Evolutionary conservation across 345 rosid species (phyloP).

Genomic region (Gossypium longicalyx): DNA sequence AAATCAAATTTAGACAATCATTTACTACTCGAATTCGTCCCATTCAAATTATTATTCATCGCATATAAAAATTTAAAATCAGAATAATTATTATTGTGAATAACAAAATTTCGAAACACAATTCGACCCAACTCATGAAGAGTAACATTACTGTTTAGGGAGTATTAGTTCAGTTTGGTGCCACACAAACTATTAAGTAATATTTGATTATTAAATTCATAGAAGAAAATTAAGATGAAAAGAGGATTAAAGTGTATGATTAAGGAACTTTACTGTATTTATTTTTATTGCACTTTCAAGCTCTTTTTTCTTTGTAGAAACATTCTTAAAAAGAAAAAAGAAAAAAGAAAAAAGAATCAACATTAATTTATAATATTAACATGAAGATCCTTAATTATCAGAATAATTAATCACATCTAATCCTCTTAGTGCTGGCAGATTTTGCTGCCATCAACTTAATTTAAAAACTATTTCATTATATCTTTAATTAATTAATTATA

Average conservation of each 20-base stretch:
- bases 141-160: too few species aligned
- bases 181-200: too few species aligned
- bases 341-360: too few species aligned
- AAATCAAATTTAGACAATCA: too few species aligned
- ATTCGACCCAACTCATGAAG: too few species aligned
- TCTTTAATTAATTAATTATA: background rate
- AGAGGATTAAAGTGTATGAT: background rate
- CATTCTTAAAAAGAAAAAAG: background rate
- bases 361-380: too few species aligned
- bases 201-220: background rate
- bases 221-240: background rate
- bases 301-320: background rate
- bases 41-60: too few species aligned
- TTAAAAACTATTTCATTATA: background rate
- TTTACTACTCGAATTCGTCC: too few species aligned
- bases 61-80: too few species aligned
- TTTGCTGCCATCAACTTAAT: slow-evolving; percentile 4
- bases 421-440: background rate
- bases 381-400: background rate
- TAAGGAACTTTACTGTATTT: background rate
- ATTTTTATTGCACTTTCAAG: background rate
- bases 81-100: too few species aligned
- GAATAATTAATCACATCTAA: background rate
- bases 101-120: too few species aligned
- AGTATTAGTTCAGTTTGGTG: too few species aligned